Conservation (phyloP, 139 green algal species). For the Chlorella sp. region DNA sequence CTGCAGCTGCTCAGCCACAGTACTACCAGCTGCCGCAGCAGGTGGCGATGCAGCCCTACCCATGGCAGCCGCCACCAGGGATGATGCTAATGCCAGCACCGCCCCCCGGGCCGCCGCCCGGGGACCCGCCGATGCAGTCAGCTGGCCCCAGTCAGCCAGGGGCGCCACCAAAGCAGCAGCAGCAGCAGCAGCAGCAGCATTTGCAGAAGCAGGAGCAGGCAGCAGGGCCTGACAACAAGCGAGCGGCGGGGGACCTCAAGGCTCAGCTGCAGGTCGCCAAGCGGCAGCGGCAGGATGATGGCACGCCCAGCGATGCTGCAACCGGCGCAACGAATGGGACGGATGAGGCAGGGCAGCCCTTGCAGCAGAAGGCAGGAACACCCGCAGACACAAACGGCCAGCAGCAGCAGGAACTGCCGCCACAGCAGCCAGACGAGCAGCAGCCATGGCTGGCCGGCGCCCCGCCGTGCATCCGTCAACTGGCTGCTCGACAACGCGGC, state of each 20-base stretch:
- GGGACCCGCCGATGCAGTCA: background rate
- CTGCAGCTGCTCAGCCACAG: background rate
- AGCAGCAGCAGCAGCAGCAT: background rate
- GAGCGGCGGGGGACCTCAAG: background rate
- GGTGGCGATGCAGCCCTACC: background rate
- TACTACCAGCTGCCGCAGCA: background rate
- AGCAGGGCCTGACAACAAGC: background rate
- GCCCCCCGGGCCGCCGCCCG: background rate
- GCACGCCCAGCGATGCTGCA: background rate
- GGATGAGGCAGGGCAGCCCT: background rate
- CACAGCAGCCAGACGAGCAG: background rate
- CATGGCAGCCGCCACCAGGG: background rate
- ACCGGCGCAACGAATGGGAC: background rate
- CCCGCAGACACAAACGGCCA: background rate
- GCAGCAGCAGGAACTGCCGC: background rate
- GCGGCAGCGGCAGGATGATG: background rate
- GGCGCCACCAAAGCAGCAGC: background rate
- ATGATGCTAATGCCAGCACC: background rate
- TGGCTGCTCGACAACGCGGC: background rate
- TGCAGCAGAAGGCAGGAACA: background rate
- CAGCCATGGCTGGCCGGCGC: constrained; percentile 4
- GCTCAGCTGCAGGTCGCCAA: constrained; percentile 10
- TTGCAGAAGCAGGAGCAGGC: background rate
- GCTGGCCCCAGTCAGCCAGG: background rate
- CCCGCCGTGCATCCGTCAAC: constrained; percentile 1